phyloP scores from a whole-genome alignment of 306 rosid species.

The Inga laurina region DNA sequence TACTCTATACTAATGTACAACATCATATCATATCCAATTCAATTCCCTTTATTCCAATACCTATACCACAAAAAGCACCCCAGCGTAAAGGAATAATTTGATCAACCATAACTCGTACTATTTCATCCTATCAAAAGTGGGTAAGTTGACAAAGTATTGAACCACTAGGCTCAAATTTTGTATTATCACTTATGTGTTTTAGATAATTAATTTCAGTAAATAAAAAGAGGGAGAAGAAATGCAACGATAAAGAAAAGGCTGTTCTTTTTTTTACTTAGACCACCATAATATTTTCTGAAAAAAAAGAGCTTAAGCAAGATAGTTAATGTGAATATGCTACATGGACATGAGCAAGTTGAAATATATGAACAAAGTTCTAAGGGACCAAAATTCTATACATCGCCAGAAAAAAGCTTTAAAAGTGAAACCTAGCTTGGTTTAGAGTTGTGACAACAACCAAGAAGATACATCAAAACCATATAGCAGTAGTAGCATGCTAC shows the following conservation, averaged over 20 bases:
- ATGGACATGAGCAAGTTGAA: neutral
- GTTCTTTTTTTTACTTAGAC: neutral
- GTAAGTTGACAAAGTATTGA: neutral
- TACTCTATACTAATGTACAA: neutral
- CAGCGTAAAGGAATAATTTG: neutral
- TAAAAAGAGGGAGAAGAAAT: neutral
- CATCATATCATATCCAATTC: neutral
- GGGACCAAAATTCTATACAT: neutral
- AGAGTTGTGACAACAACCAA: neutral
- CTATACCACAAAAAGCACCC: neutral
- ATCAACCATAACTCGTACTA: neutral
- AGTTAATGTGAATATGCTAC: neutral
- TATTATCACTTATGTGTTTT: neutral
- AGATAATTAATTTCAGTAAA: neutral
- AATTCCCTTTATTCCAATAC: neutral
- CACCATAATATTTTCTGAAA: neutral
- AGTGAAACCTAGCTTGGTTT: constrained; percentile 3
- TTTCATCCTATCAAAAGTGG: neutral
- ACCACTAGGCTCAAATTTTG: neutral
- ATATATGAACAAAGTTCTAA: neutral
- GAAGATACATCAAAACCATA: constrained; percentile 9
- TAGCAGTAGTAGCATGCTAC: constrained; percentile 49
- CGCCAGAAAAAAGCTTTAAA: neutral
- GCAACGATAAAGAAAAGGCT: neutral
- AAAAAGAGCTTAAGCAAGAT: neutral